Evolutionary conservation across 495 filamentous ascomycete genomes (phyloP), one percentile per base, ranked within the genome.

Genomic region (Chaetomium tenue): DNA sequence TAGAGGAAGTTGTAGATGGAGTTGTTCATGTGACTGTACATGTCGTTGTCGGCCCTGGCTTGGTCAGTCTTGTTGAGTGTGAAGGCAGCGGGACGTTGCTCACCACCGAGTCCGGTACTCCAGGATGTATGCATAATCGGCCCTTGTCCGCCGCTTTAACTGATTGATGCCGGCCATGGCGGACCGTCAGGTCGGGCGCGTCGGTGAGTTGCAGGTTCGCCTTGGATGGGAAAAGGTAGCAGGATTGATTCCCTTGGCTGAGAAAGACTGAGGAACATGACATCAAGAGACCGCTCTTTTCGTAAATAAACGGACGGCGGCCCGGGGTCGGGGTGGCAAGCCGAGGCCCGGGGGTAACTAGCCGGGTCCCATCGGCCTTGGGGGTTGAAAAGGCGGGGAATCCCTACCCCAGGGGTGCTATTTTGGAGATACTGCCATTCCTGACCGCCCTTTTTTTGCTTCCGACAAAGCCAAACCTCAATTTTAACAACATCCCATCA

Each of bases 71-170:
- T 47, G 15, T 6, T 12, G 44, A 47, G 44, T 2, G 15, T 5
- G 44, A 47, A 16, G 16, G 11, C 15, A 1, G 44, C 8, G 5
- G 44, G 44, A n/a, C 15, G 44, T 16, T 5, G 44, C 16, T 69
- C 78, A 92, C 93, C 93, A 98, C 87, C 93, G 80, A 62, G 92
- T 96, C 61, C 92, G 81, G 76, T 95, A 96, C 51, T 91, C 88
- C 22, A 92, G 83, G 60, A 89, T 82, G 75, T 88, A 96, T 47
- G 81, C 77, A 75, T 97, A 98, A 74, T 96, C 90, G 26, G 73
- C 77, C 58, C 91, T 80, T 60, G 77, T 83, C 13, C 89, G 84
- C 58, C 76, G 78, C 75, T 91, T 93, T 48, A 91, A 72, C 20
- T 77, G 71, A 3, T 71, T 70, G 28, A 68, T 68, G n/a, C 67